These are phyloP conservation scores for Ophiostoma australiae DNA, from an alignment of 2,329 filamentous ascomycete genomes.

Conservation along the genomic window DNA sequence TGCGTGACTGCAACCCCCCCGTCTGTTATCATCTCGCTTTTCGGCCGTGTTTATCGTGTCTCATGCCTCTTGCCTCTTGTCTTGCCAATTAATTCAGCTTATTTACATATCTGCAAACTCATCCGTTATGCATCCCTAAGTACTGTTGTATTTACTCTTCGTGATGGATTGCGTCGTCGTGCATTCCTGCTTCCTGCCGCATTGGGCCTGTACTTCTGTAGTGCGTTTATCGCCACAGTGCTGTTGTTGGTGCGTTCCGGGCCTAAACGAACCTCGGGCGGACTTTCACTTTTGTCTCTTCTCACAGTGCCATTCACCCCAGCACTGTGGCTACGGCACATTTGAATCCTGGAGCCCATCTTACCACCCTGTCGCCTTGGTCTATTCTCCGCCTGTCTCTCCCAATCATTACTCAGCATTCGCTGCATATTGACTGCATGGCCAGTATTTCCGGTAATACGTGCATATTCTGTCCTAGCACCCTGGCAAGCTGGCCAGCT, in stretches of 20 bases:
- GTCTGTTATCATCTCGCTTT: background rate
- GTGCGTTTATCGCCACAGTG: constrained; percentile 6
- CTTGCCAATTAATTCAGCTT: background rate
- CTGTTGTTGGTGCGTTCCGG: background rate
- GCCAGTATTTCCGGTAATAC: background rate
- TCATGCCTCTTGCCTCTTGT: background rate
- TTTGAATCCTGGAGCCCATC: background rate
- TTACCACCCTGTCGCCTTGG: background rate
- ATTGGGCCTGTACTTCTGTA: background rate
- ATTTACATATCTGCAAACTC: background rate
- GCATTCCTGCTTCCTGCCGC: background rate
- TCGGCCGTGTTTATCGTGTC: background rate
- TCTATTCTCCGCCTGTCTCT: background rate
- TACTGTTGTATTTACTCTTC: background rate
- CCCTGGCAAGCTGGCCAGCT: background rate
- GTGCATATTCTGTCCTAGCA: background rate
- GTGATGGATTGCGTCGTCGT: background rate
- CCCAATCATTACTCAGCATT: background rate
- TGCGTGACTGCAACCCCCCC: background rate
- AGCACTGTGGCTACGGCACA: background rate
- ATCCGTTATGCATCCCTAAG: background rate
- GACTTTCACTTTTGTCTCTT: background rate
- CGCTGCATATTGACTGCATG: background rate
- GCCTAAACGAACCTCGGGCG: background rate
- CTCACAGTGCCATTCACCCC: background rate